Percentiles rank a stretch among this genome's conserved stretches.
Conservation (phyloP, 257 asterid species). For the Handroanthus guayacan region DNA sequence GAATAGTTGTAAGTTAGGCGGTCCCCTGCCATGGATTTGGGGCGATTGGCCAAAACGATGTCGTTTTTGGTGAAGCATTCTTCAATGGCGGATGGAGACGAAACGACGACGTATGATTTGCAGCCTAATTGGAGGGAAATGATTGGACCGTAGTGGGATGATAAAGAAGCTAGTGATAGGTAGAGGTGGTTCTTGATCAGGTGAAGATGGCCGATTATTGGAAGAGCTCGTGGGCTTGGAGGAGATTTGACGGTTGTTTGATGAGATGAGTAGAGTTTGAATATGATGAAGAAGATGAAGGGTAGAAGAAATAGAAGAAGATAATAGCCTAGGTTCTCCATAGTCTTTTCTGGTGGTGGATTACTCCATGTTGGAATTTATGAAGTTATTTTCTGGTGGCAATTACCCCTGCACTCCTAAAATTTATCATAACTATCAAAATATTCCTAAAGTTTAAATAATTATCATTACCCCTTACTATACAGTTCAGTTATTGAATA, state of each 20-base stretch:
- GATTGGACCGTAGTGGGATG: conserved; percentile 54
- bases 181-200: conserved; percentile 52
- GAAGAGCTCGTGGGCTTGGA: conserved; percentile 58
- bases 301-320: conserved; percentile 15
- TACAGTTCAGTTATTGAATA: too few relatives aligned
- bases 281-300: conserved; percentile 15
- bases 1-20: conserved; percentile 47
- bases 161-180: conserved; percentile 39
- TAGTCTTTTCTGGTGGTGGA: background rate
- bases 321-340: conserved; percentile 33
- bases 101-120: conserved; percentile 45
- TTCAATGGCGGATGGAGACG: conserved; percentile 59
- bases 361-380: background rate
- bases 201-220: conserved; percentile 66
- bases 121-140: conserved; percentile 53
- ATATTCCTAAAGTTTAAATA: too few relatives aligned
- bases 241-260: conserved; percentile 35
- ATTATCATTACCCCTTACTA: too few relatives aligned
- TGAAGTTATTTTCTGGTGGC: background rate
- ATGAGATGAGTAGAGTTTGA: conserved; percentile 17
- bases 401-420: too few relatives aligned
- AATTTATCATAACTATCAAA: too few relatives aligned
- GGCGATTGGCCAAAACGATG: conserved; percentile 57
- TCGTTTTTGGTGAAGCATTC: conserved; percentile 71
- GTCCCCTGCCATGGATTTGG: conserved; percentile 45